Percentiles rank a stretch among this genome's conserved stretches.
Conservation (phyloP, 164 flowering plant species). For the Chimonanthus praecox region DNA sequence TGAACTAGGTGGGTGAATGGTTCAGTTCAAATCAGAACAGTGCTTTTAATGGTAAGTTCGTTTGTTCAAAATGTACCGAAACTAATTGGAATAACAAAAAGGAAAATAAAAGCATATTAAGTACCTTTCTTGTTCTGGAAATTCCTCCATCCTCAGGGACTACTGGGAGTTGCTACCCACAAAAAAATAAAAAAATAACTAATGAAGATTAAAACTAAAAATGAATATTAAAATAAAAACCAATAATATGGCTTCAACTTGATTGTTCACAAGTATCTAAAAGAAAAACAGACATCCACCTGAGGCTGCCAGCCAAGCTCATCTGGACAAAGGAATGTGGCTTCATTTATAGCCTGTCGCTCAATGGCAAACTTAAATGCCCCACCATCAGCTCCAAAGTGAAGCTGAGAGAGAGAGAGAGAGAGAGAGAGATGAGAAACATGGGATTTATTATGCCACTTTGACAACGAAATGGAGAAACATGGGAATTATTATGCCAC, state of each 20-base stretch:
- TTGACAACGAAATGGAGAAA: neutral
- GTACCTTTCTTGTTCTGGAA: constrained; percentile 46
- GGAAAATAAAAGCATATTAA: neutral
- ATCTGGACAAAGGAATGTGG: constrained; percentile 60
- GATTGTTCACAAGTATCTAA: neutral
- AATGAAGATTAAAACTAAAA: neutral
- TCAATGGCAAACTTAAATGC: constrained; percentile 46
- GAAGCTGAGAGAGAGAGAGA: constrained; percentile 30
- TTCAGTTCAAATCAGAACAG: neutral
- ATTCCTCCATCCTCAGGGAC: constrained; percentile 57
- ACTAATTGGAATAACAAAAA: neutral
- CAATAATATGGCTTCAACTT: neutral
- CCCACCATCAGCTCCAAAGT: constrained; percentile 48
- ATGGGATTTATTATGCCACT: too few relatives aligned
- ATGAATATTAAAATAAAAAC: neutral
- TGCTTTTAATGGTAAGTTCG: neutral
- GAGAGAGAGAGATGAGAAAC: neutral
- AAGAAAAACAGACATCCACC: constrained; percentile 21
- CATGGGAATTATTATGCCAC: too few relatives aligned
- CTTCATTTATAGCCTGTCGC: constrained; percentile 55
- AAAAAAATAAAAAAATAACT: neutral
- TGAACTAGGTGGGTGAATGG: neutral
- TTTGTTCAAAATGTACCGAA: neutral
- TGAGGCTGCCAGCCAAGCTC: constrained; percentile 69
- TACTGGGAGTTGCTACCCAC: constrained; percentile 44